Percentiles rank a stretch among this genome's conserved stretches.
Conservation (phyloP, 192 early-diverging fungal genomes). For the Paraglomus occultum region DNA sequence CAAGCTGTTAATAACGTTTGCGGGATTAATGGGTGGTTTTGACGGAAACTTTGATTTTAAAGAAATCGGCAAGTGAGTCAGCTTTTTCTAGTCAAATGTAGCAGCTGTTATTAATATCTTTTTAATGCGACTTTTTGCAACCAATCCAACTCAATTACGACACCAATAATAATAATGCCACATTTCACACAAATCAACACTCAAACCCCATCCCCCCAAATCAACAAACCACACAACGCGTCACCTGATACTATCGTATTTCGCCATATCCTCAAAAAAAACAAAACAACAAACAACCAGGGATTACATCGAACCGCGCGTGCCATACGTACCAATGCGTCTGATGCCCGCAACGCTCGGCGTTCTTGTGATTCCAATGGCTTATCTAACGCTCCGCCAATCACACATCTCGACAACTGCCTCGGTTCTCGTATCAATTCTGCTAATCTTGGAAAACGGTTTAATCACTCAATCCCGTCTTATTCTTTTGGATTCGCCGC, state of each 20-base stretch:
- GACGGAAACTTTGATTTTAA: conserved; percentile 93
- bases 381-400: conserved; percentile 80
- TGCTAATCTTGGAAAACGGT: conserved; percentile 90
- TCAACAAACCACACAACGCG: background rate
- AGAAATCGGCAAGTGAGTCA: conserved; percentile 75
- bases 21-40: conserved; percentile 81
- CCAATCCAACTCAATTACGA: background rate
- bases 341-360: conserved; percentile 76
- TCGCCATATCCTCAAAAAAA: too few species aligned
- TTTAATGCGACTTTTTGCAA: background rate
- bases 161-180: too few species aligned
- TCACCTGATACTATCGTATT: too few species aligned
- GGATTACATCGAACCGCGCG: conserved; percentile 83
- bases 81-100: background rate
- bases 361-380: conserved; percentile 76
- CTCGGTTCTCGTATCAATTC: conserved; percentile 69
- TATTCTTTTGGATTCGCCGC: conserved; percentile 87
- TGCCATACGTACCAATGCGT: conserved; percentile 88
- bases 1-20: conserved; percentile 82
- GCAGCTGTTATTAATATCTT: background rate
- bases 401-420: conserved; percentile 75
- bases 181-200: background rate
- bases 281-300: too few species aligned
- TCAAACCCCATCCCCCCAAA: background rate
- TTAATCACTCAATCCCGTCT: conserved; percentile 86